Base-by-base conservation (phyloP, 2,329 filamentous ascomycete species). In the Orbilia ellipsospora region DNA sequence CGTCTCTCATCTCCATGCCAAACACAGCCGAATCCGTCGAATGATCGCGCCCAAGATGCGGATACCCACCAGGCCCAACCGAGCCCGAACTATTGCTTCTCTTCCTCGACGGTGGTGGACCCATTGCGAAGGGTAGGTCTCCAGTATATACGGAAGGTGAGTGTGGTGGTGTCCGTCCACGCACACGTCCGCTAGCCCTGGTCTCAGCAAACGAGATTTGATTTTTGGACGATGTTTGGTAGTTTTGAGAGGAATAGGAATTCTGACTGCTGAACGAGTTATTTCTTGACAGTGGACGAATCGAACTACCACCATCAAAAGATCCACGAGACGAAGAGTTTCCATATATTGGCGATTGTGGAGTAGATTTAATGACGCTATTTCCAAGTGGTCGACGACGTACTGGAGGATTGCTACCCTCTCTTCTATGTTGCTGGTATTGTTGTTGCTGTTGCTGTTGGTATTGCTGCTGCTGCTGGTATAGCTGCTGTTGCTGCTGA, bases 231-330 rank as follows among this genome's bases (percentile, higher is more conserved):
- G 48, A 36, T 28, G 67, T 68, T 20, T 56, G 59, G 1, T 63
- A 57, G 16, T 55, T 74, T 55, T 74, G 70, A 8, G 63, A 56
- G 45, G 50, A 59, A 20, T 74, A 68, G 0, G 70, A 74, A 16
- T 59, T 61, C n/a, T 67, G 64, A 40, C 70, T 74, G 50, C 54
- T 74, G 63, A 74, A 44, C 6, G 70, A 74, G 45, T 74, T 74
- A 28, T 57, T 63, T 36, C 70, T 67, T 13, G 63, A 74, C 36
- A 67, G 15, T 15, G 44, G 26, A 12, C 26, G 56, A 4, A 50
- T 28, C 5, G 55, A 66, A 36, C 18, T 36, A 7, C 59, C 60
- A 42, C 44, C 44, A 48, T 50, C 54, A 13, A 50, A 59, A 44
- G 20, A 45, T 28, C 52, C 16, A 23, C 66, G 31, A 28, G 63